These are phyloP conservation scores for Cladorrhinum sp. DNA, from an alignment of 2,329 filamentous ascomycete species.

Conservation along the genomic window DNA sequence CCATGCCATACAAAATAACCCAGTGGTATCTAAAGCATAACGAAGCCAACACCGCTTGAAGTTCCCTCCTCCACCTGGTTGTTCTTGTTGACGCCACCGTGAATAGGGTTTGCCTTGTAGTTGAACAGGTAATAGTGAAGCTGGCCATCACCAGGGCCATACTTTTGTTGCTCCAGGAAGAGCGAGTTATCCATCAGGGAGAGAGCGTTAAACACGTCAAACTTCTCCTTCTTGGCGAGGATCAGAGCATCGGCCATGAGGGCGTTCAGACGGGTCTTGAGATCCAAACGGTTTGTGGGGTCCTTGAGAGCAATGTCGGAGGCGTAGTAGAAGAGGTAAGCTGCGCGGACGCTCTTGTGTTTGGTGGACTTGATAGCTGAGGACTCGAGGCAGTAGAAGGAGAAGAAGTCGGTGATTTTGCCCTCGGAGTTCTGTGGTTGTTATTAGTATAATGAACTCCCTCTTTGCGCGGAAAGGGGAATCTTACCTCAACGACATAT, in stretches of 20 bases:
- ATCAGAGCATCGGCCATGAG: conserved; percentile 84
- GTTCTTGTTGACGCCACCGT: conserved; percentile 76
- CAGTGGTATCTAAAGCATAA: conserved; percentile 60
- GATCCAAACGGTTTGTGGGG: conserved; percentile 51
- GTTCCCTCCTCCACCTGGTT: conserved; percentile 74
- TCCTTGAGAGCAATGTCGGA: conserved; percentile 70
- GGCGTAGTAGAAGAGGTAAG: conserved; percentile 97
- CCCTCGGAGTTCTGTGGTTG: conserved; percentile 55
- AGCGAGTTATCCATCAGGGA: conserved; percentile 91
- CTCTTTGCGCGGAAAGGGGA: not conserved
- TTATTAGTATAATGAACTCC: conserved; percentile 3
- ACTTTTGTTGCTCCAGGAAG: conserved; percentile 92
- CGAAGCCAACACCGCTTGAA: conserved; percentile 84
- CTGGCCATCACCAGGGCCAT: conserved; percentile 89
- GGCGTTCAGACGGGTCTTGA: conserved; percentile 76
- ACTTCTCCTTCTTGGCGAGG: conserved; percentile 75
- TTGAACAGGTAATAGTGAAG: conserved; percentile 98
- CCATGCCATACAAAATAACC: too few species aligned
- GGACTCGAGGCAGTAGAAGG: conserved; percentile 92
- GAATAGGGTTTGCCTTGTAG: conserved; percentile 82
- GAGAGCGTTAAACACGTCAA: conserved; percentile 96
- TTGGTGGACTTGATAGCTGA: conserved; percentile 81
- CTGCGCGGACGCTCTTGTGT: conserved; percentile 77
- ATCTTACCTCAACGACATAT: conserved; percentile 76
- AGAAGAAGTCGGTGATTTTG: conserved; percentile 94